Conservation (phyloP, 345 rosid genomes). For the Pistacia atlantica region DNA sequence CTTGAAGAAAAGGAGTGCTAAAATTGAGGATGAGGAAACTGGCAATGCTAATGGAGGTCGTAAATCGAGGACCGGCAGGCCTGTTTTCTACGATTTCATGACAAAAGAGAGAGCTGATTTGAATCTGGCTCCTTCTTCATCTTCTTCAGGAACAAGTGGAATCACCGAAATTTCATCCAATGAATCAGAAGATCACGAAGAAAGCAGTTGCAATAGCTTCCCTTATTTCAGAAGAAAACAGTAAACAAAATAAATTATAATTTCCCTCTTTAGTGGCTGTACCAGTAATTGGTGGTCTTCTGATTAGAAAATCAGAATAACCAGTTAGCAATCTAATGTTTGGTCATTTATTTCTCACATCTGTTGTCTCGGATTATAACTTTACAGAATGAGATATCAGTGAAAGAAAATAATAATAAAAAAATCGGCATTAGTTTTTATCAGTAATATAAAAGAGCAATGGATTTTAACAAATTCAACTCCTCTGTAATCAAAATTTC, state of each 20-base stretch:
- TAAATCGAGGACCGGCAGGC: constrained; percentile 35
- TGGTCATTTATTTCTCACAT: constrained; percentile 25
- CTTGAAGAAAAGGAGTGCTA: constrained; percentile 71
- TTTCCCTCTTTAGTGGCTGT: constrained; percentile 19
- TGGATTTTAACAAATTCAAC: constrained; percentile 3
- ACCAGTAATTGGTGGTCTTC: constrained; percentile 31
- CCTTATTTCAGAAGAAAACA: constrained; percentile 62
- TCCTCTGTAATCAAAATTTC: constrained; percentile 20
- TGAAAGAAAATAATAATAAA: constrained; percentile 6
- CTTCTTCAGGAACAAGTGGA: constrained; percentile 85
- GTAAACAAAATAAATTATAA: constrained; percentile 7
- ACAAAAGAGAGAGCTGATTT: constrained; percentile 57
- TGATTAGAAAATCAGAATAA: constrained; percentile 36
- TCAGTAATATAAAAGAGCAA: constrained; percentile 24
- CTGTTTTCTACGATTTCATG: constrained; percentile 83
- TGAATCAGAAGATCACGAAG: constrained; percentile 64
- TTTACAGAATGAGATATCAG: constrained; percentile 26
- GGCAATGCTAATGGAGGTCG: constrained; percentile 37
- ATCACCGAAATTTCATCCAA: constrained; percentile 62
- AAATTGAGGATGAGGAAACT: constrained; percentile 46
- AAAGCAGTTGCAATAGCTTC: constrained; percentile 74
- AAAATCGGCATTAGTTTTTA: constrained; percentile 28
- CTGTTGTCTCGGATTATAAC: constrained; percentile 25
- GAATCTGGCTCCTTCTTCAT: constrained; percentile 57
- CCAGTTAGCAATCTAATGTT: constrained; percentile 35